phyloP scores from a whole-genome alignment of 2,329 filamentous ascomycete genomes.

The Penicillium fuscoglaucum region DNA sequence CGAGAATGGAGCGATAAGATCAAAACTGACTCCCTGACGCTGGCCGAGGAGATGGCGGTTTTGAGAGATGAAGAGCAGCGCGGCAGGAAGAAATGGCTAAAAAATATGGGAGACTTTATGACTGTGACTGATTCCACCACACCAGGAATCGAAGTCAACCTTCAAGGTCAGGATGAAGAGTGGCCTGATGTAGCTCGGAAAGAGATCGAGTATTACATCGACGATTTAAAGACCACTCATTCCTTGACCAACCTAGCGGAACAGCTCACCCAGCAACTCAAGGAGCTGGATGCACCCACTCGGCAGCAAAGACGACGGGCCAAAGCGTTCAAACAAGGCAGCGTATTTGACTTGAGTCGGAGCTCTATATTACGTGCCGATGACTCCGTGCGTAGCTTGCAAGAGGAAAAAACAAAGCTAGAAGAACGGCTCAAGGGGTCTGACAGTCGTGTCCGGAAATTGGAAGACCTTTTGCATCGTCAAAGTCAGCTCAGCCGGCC shows the following conservation, averaged over 20 bases:
- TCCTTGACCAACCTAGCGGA: conserved; percentile 66
- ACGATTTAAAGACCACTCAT: conserved; percentile 63
- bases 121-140: conserved; percentile 66
- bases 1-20: conserved; percentile 92
- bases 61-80: conserved; percentile 93
- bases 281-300: conserved; percentile 77
- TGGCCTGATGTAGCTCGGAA: conserved; percentile 78
- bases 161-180: conserved; percentile 73
- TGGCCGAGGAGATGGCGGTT: conserved; percentile 89
- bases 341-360: conserved; percentile 87
- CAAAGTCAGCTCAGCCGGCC: conserved; percentile 63
- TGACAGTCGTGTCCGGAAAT: conserved; percentile 82
- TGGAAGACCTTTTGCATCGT: conserved; percentile 89
- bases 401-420: conserved; percentile 75
- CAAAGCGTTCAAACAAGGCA: conserved; percentile 95
- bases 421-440: conserved; percentile 77
- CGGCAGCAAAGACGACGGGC: conserved; percentile 83
- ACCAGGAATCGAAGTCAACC: conserved; percentile 78
- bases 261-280: conserved; percentile 73
- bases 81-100: conserved; percentile 85
- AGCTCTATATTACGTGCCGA: conserved; percentile 87
- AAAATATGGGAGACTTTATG: conserved; percentile 74
- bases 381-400: conserved; percentile 73
- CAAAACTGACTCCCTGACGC: conserved; percentile 76
- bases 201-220: conserved; percentile 74